Percentiles rank a stretch among this genome's conserved stretches.
phyloP scores from a whole-genome alignment of 768 basidiomycete species.

The Trametes sanguinea region DNA sequence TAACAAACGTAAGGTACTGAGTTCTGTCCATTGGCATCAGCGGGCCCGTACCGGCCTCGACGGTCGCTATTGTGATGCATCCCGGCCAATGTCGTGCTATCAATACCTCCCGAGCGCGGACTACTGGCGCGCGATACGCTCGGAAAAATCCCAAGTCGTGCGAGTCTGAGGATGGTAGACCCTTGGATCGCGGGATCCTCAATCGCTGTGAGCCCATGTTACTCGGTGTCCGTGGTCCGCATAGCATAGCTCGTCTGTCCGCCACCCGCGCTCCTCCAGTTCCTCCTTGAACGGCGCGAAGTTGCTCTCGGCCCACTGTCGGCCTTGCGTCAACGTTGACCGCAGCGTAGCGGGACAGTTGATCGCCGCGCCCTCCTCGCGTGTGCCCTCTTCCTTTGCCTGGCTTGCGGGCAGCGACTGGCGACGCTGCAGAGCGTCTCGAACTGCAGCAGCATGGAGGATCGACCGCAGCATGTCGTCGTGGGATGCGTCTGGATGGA shows the following conservation, averaged over 20 bases:
- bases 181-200: not conserved
- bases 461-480: slow-evolving; percentile 31
- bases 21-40: too few relatives aligned
- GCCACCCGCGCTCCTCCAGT: slow-evolving; percentile 27
- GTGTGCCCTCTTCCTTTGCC: not conserved
- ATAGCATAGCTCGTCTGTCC: slow-evolving; percentile 31
- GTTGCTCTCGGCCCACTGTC: slow-evolving; percentile 16
- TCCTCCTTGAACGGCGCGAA: slow-evolving; percentile 24
- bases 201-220: slow-evolving; percentile 21
- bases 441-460: slow-evolving; percentile 28
- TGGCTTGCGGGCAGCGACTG: not conserved
- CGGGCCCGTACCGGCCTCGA: too few relatives aligned
- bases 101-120: too few relatives aligned
- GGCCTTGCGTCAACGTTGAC: slow-evolving; percentile 16
- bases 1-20: not conserved
- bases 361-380: not conserved
- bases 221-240: slow-evolving; percentile 31
- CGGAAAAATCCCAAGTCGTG: not conserved
- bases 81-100: too few relatives aligned
- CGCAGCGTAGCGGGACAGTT: not conserved
- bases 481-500: slow-evolving; percentile 26
- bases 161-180: not conserved
- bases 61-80: too few relatives aligned
- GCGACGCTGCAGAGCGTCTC: not conserved
- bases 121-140: not conserved